A percentile compares a stretch with the other conserved stretches of the same genome.
Conservation (phyloP, 352 stramenopile species). For the Phytophthora colocasiae region DNA sequence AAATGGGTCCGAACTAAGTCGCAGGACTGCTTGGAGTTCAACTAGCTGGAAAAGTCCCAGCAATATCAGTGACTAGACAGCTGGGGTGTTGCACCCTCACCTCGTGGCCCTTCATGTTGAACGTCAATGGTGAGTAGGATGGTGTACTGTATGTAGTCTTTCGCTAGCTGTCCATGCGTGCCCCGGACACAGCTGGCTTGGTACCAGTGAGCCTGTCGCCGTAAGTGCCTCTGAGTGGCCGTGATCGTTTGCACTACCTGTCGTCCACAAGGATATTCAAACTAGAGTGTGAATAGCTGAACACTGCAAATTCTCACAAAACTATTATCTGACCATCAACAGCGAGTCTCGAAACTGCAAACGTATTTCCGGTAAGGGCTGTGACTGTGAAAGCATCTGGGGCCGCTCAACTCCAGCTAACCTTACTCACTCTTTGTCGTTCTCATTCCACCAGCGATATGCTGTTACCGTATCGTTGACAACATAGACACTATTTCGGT, state of each 20-base stretch:
- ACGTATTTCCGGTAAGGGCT: no score
- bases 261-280: conserved; percentile 10
- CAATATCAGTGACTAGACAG: conserved; percentile 21
- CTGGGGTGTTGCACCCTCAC: conserved; percentile 31
- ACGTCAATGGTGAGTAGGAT: conserved; percentile 27
- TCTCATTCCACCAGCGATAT: no score
- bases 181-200: conserved; percentile 17
- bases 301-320: conserved; percentile 2
- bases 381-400: no score
- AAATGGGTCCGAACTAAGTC: conserved; percentile 11
- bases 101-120: conserved; percentile 16
- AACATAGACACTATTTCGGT: not conserved
- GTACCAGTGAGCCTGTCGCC: conserved; percentile 30
- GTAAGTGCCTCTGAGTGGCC: not conserved
- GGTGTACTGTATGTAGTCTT: conserved; percentile 19
- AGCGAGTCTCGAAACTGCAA: no score
- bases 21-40: conserved; percentile 20
- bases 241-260: not conserved
- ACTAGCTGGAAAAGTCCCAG: not conserved
- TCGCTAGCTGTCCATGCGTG: conserved; percentile 15
- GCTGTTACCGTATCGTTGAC: no score
- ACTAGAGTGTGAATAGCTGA: conserved; percentile 12
- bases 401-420: no score
- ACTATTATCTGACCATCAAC: conserved; percentile 32
- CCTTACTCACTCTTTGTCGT: no score